These are phyloP conservation scores for Paramecium biaurelia DNA, from an alignment of 73 alveolate species.

Conservation along the genomic window DNA sequence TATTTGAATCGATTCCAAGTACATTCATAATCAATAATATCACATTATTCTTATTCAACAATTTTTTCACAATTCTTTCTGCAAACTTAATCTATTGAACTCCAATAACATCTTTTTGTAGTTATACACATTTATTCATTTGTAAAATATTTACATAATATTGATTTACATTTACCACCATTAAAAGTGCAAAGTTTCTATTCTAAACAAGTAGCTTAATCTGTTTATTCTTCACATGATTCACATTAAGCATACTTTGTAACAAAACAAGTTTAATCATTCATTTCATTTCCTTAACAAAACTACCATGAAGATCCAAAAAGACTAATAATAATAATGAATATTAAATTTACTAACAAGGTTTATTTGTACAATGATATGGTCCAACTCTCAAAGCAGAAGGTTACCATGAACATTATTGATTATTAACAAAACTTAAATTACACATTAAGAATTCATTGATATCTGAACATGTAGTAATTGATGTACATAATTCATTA, in stretches of 20 bases:
- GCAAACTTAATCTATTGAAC: neutral
- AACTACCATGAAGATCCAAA: constrained; percentile 20
- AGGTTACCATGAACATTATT: constrained; percentile 27
- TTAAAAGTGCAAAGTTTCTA: neutral
- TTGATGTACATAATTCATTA: neutral
- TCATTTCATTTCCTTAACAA: constrained; percentile 23
- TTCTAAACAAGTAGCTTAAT: neutral
- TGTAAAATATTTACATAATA: neutral
- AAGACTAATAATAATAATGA: neutral
- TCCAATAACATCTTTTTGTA: neutral
- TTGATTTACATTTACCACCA: neutral
- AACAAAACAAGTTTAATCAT: constrained; percentile 6
- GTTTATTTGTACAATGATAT: neutral
- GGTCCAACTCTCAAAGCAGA: neutral
- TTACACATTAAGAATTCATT: neutral
- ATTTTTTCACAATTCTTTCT: neutral
- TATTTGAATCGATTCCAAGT: neutral
- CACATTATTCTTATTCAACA: neutral
- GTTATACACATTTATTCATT: neutral
- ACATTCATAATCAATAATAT: neutral
- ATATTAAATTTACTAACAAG: neutral
- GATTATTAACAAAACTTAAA: neutral
- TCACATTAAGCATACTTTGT: neutral
- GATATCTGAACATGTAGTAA: neutral
- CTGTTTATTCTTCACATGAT: constrained; percentile 1